Evolutionary conservation across 2,329 filamentous ascomycete species (phyloP).

Genomic region (Beauveria sp.): DNA sequence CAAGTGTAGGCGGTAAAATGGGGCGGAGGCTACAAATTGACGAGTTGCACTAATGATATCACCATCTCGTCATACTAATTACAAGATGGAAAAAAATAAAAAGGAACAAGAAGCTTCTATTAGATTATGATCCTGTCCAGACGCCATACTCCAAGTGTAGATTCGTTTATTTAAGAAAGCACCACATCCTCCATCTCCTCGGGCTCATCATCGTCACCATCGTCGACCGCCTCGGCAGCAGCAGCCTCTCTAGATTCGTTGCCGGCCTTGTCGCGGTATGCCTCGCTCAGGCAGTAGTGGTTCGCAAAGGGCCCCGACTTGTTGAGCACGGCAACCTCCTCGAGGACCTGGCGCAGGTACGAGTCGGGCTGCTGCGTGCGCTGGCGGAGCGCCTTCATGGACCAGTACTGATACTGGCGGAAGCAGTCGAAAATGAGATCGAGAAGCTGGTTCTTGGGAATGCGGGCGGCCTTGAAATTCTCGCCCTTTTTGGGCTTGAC

Average conservation of each 20-base stretch:
- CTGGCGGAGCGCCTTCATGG: slow-evolving; percentile 77
- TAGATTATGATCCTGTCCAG: neutral
- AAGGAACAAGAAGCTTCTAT: neutral
- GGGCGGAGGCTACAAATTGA: neutral
- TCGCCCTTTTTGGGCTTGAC: slow-evolving; percentile 57
- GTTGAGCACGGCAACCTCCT: slow-evolving; percentile 74
- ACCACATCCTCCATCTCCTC: slow-evolving; percentile 75
- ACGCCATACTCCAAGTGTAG: slow-evolving; percentile 1
- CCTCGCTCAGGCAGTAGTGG: slow-evolving; percentile 72
- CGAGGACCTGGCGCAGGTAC: slow-evolving; percentile 80
- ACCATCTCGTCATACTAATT: neutral
- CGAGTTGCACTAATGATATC: neutral
- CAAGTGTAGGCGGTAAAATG: neutral
- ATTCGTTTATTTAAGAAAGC: neutral
- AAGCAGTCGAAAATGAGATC: slow-evolving; percentile 81
- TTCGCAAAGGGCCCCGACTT: slow-evolving; percentile 80
- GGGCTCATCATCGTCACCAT: slow-evolving; percentile 59
- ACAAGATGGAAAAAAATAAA: neutral
- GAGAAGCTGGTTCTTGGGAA: slow-evolving; percentile 79
- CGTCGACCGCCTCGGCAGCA: slow-evolving; percentile 48
- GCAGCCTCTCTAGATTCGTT: slow-evolving; percentile 44
- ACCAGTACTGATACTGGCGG: slow-evolving; percentile 83
- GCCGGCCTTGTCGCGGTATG: slow-evolving; percentile 31
- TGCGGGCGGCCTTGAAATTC: slow-evolving; percentile 76
- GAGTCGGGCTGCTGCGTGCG: slow-evolving; percentile 79